Evolutionary conservation across 2,329 filamentous ascomycete genomes (phyloP).

Genomic region (Acrocalymma vagum): DNA sequence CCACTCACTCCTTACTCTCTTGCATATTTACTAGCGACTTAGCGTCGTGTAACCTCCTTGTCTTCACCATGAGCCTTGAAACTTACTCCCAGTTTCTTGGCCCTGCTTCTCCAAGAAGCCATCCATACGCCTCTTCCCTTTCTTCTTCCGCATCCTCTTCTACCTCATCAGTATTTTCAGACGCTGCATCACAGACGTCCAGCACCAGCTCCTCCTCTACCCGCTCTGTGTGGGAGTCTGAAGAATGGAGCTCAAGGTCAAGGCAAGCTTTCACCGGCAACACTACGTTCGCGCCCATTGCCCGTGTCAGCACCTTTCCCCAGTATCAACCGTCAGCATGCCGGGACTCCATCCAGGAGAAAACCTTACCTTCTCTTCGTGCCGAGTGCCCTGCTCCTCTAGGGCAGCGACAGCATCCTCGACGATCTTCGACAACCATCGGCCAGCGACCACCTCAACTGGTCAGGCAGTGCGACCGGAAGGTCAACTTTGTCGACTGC

Average conservation of each 20-base stretch:
- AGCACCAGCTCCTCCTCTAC: slow-evolving; percentile 70
- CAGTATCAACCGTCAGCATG: slow-evolving; percentile 50
- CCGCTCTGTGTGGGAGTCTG: slow-evolving; percentile 60
- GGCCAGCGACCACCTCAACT: slow-evolving; percentile 73
- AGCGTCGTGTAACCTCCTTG: slow-evolving; percentile 28
- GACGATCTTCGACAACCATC: slow-evolving; percentile 63
- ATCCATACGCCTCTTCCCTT: slow-evolving; percentile 74
- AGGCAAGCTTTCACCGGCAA: slow-evolving; percentile 26
- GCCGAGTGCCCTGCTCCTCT: slow-evolving; percentile 60
- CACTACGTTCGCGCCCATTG: slow-evolving; percentile 41
- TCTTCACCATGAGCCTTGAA: slow-evolving; percentile 50
- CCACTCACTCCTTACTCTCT: slow-evolving; percentile 43
- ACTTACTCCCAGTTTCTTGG: slow-evolving; percentile 42
- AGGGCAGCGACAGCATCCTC: slow-evolving; percentile 70
- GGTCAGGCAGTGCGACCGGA: slow-evolving; percentile 87
- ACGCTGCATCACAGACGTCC: slow-evolving; percentile 71
- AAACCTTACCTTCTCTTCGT: slow-evolving; percentile 41
- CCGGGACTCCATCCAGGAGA: slow-evolving; percentile 38
- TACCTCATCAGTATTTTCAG: slow-evolving; percentile 80
- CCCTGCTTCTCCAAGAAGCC: slow-evolving; percentile 46
- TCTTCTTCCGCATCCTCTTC: slow-evolving; percentile 80
- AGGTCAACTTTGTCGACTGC: slow-evolving; percentile 94
- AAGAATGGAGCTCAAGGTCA: slow-evolving; percentile 42
- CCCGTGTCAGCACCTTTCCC: slow-evolving; percentile 45
- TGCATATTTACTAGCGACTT: slow-evolving; percentile 24